A percentile compares a stretch with the other conserved stretches of the same genome.
Evolutionary conservation across 768 basidiomycete species (phyloP).

Genomic region (Pleurotus sapidus): DNA sequence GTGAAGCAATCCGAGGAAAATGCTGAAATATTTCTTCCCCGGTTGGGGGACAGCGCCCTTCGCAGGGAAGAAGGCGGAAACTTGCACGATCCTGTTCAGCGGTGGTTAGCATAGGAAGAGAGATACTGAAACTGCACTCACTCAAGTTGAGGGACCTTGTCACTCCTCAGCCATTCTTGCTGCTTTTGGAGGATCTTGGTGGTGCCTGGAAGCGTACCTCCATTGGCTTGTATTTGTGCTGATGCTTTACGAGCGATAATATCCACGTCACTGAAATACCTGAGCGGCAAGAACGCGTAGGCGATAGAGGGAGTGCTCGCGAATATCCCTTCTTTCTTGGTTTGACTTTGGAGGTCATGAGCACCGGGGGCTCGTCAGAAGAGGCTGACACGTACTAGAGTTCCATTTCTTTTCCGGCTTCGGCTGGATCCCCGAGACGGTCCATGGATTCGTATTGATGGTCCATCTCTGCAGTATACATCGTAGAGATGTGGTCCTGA

Average conservation of each 20-base stretch:
- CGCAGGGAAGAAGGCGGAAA: slow-evolving; percentile 12
- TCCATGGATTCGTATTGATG: slow-evolving; percentile 15
- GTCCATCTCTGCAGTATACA: slow-evolving; percentile 12
- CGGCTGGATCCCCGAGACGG: slow-evolving; percentile 8
- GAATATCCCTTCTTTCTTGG: slow-evolving; percentile 8
- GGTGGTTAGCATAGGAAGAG: not conserved
- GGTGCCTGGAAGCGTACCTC: not conserved
- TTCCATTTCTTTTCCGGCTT: slow-evolving; percentile 10
- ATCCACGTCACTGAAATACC: slow-evolving; percentile 6
- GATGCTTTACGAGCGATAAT: not conserved
- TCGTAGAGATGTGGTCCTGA: slow-evolving; percentile 15
- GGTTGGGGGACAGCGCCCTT: slow-evolving; percentile 1
- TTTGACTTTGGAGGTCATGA: not conserved
- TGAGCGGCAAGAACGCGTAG: slow-evolving; percentile 11
- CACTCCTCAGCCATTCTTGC: slow-evolving; percentile 8
- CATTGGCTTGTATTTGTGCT: not conserved
- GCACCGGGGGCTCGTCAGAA: too few species aligned
- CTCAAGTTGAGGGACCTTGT: slow-evolving; percentile 13
- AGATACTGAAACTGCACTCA: slow-evolving; percentile 3
- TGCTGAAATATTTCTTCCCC: slow-evolving; percentile 18
- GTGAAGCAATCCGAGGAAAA: slow-evolving; percentile 24
- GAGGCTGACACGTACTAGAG: slow-evolving; percentile 11
- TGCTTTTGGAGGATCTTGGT: not conserved
- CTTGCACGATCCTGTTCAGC: slow-evolving; percentile 7
- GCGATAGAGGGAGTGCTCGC: slow-evolving; percentile 1